Conservation (phyloP, 148 eudicot genomes). For the Camellia lanceoleosa region DNA sequence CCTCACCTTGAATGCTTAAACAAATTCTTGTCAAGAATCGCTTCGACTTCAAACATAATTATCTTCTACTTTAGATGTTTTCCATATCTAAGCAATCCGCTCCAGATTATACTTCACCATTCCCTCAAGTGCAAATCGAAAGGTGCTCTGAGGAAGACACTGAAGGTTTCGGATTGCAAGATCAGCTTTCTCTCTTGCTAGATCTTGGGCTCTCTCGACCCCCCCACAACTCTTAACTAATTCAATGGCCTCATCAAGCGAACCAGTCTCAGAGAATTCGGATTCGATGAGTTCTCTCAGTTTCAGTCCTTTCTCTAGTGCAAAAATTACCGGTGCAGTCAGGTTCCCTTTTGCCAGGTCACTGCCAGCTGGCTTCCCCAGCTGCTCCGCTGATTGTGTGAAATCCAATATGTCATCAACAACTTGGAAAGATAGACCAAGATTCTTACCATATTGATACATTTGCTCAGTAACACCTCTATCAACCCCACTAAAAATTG, state of each 20-base stretch:
- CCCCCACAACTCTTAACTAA: constrained; percentile 73
- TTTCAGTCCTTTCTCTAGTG: constrained; percentile 56
- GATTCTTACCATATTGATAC: constrained; percentile 85
- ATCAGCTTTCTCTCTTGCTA: constrained; percentile 73
- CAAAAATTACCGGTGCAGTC: constrained; percentile 86
- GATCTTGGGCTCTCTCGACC: constrained; percentile 58
- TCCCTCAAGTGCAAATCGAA: constrained; percentile 57
- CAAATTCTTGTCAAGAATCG: background rate
- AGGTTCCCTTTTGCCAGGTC: constrained; percentile 87
- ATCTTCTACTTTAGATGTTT: background rate
- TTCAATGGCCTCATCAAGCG: constrained; percentile 68
- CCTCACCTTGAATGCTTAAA: background rate
- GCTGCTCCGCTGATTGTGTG: constrained; percentile 85
- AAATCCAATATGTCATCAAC: constrained; percentile 92
- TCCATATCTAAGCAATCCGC: constrained; percentile 48
- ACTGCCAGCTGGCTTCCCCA: constrained; percentile 88
- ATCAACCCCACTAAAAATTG: constrained; percentile 78
- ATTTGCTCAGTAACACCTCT: constrained; percentile 53
- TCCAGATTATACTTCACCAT: constrained; percentile 84
- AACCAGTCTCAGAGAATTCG: constrained; percentile 73
- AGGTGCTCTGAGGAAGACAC: constrained; percentile 63
- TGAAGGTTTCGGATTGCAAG: constrained; percentile 55
- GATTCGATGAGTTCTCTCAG: constrained; percentile 78
- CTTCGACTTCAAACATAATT: background rate
- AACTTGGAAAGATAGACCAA: constrained; percentile 89